phyloP scores from a whole-genome alignment of 2,329 filamentous ascomycete genomes.

The Stagonosporopsis vannaccii region DNA sequence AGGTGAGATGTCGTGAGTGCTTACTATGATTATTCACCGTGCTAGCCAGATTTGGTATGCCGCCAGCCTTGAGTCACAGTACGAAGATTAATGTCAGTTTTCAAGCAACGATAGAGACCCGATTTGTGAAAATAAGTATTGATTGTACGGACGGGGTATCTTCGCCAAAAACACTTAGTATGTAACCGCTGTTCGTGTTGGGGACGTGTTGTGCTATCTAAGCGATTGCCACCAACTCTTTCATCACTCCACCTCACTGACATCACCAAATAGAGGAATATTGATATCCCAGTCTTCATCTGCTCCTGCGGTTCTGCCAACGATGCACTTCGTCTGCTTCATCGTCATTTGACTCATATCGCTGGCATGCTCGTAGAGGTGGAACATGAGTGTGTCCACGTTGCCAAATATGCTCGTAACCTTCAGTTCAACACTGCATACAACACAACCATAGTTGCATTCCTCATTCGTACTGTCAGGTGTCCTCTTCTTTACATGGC shows the following conservation, averaged over 20 bases:
- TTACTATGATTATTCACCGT: slow-evolving; percentile 1
- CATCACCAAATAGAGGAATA: slow-evolving; percentile 34
- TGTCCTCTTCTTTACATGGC: slow-evolving; percentile 35
- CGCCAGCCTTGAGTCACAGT: background rate
- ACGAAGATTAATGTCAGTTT: background rate
- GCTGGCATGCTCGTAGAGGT: slow-evolving; percentile 48
- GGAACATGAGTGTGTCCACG: slow-evolving; percentile 50
- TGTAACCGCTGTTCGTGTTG: background rate
- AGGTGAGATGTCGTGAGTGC: background rate
- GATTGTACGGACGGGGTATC: background rate
- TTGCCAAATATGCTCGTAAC: slow-evolving; percentile 47
- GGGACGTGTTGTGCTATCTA: background rate
- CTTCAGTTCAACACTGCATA: slow-evolving; percentile 44
- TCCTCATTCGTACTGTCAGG: slow-evolving; percentile 21
- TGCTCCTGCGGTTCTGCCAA: slow-evolving; percentile 43
- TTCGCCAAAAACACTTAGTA: background rate
- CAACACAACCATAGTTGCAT: slow-evolving; percentile 46
- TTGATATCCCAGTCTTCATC: slow-evolving; percentile 51
- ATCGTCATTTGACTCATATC: slow-evolving; percentile 37
- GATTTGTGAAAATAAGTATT: background rate
- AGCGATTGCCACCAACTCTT: background rate
- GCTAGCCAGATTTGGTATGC: background rate
- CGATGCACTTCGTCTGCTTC: slow-evolving; percentile 44
- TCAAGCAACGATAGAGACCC: background rate
- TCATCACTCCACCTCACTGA: slow-evolving; percentile 19